Percentiles rank a stretch among this genome's conserved stretches.
phyloP scores from a whole-genome alignment of 179 eudicot species.

The Nepenthes alata region DNA sequence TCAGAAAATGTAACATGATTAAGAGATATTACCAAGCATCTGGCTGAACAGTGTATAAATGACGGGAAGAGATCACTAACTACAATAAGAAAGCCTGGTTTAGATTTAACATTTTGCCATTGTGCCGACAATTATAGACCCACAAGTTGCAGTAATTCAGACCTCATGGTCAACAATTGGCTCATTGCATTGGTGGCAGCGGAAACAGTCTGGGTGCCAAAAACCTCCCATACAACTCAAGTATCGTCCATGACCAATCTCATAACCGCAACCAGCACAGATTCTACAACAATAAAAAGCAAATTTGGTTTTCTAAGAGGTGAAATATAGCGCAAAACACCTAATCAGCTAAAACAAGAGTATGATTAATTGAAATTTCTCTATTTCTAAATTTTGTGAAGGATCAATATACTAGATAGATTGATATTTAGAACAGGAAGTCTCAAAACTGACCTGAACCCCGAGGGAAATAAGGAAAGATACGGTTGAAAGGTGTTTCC shows the following conservation, averaged over 20 bases:
- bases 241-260: conserved; percentile 75
- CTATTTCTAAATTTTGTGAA: too few species aligned
- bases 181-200: conserved; percentile 60
- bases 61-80: too few species aligned
- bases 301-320: background rate
- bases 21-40: background rate
- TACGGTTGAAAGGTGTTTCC: conserved; percentile 43
- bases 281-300: conserved; percentile 20
- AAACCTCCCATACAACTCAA: conserved; percentile 84
- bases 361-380: too few species aligned
- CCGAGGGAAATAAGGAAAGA: conserved; percentile 44
- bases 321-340: background rate
- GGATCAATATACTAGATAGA: too few species aligned
- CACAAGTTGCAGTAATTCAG: conserved; percentile 1
- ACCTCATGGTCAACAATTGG: conserved; percentile 97
- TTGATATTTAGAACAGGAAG: background rate
- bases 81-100: too few species aligned
- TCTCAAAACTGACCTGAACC: conserved; percentile 39
- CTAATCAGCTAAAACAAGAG: too few species aligned
- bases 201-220: conserved; percentile 97
- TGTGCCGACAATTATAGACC: too few species aligned
- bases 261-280: conserved; percentile 76
- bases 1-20: background rate
- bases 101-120: too few species aligned
- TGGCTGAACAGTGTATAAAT: too few species aligned